A percentile compares a stretch with the other conserved stretches of the same genome.
Conservation (phyloP, 371 early-diverging fungal species). For the Rhizopus delemar region DNA sequence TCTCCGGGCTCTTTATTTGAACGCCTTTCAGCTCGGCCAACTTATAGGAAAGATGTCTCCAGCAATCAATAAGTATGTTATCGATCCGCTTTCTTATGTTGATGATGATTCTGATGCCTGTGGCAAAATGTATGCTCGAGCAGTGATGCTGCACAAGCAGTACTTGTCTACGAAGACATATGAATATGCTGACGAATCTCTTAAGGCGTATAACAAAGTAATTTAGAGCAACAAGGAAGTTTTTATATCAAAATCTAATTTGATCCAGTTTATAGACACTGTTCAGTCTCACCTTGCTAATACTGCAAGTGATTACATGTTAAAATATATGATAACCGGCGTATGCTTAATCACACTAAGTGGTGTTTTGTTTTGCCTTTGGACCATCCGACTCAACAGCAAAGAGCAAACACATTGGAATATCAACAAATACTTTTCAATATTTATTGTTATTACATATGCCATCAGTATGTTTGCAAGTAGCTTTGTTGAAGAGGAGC, state of each 20-base stretch:
- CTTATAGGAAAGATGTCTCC: slow-evolving; percentile 21
- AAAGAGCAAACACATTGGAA: slow-evolving; percentile 13
- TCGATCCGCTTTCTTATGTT: slow-evolving; percentile 4
- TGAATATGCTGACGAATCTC: slow-evolving; percentile 11
- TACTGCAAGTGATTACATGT: slow-evolving; percentile 59
- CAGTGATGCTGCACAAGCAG: slow-evolving; percentile 18
- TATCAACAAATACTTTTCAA: slow-evolving; percentile 24
- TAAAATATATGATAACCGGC: slow-evolving; percentile 54
- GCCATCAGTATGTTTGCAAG: slow-evolving; percentile 66
- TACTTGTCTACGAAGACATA: slow-evolving; percentile 2
- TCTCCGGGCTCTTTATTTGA: slow-evolving; percentile 59
- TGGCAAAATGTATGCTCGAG: slow-evolving; percentile 19
- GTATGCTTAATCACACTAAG: slow-evolving; percentile 23
- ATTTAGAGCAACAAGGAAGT: background rate
- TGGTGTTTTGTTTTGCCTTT: slow-evolving; percentile 8
- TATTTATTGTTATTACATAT: slow-evolving; percentile 43
- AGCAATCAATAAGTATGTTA: slow-evolving; percentile 15
- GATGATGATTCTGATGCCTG: background rate
- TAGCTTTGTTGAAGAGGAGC: slow-evolving; percentile 81
- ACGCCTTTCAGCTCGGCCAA: slow-evolving; percentile 63
- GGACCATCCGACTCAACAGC: background rate
- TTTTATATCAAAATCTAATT: background rate
- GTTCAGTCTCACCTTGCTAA: slow-evolving; percentile 52
- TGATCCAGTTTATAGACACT: slow-evolving; percentile 40
- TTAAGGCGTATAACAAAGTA: slow-evolving; percentile 42